Evolutionary conservation across 2,329 filamentous ascomycete genomes (phyloP).

Genomic region (Colletotrichum kahawae): DNA sequence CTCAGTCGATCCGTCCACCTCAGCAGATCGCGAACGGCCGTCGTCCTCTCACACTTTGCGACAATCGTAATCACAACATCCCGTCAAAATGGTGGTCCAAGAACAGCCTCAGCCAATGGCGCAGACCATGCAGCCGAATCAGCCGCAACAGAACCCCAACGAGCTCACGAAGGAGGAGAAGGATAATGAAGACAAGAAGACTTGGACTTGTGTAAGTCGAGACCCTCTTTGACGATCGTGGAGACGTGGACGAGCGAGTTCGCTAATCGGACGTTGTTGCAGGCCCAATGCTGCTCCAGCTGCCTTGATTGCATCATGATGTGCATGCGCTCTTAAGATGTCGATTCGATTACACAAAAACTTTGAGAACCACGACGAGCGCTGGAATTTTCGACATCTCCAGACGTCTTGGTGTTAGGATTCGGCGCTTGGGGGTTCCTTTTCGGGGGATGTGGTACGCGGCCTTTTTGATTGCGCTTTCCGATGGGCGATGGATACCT

Average conservation of each 20-base stretch:
- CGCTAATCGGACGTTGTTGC: not conserved
- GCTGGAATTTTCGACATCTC: not conserved
- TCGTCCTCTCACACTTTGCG: not conserved
- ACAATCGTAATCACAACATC: not conserved
- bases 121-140: not conserved
- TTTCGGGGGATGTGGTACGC: not conserved
- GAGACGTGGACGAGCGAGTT: not conserved
- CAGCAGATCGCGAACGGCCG: not conserved
- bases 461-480: not conserved
- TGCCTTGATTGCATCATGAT: not conserved
- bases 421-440: not conserved
- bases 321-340: not conserved
- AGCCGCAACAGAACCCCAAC: not conserved
- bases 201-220: not conserved
- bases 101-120: not conserved
- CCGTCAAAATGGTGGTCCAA: conserved; percentile 1
- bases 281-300: conserved; percentile 5
- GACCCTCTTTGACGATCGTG: not conserved
- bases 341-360: not conserved
- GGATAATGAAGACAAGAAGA: not conserved
- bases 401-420: not conserved
- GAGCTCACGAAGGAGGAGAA: not conserved
- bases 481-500: not conserved
- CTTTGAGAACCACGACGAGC: fast-evolving
- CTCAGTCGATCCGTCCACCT: no score